phyloP scores from a whole-genome alignment of 805 yeast species.

The Candida ponderosae region DNA sequence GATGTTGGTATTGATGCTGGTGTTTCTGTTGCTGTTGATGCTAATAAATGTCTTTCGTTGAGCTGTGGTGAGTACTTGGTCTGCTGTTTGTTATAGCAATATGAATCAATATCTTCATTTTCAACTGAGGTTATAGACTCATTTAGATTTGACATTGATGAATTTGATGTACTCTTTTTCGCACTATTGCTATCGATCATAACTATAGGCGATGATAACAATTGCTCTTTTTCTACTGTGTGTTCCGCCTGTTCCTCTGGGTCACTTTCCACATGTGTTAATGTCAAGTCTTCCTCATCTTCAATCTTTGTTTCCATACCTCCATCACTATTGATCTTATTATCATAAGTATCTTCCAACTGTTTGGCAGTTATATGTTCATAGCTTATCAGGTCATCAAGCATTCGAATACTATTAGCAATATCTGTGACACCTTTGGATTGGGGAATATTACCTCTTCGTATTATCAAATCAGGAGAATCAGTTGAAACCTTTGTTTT shows the following conservation, averaged over 20 bases:
- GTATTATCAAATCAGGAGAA: constrained; percentile 6
- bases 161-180: constrained; percentile 12
- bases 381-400: constrained; percentile 23
- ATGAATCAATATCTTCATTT: neutral
- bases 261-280: constrained; percentile 6
- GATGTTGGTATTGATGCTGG: too few relatives aligned
- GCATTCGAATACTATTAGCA: constrained; percentile 27
- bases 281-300: constrained; percentile 4
- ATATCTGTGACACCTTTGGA: constrained; percentile 33
- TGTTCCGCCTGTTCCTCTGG: too few relatives aligned
- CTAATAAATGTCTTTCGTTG: too few relatives aligned
- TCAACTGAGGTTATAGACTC: constrained; percentile 10
- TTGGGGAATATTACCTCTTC: constrained; percentile 26
- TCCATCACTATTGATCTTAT: too few relatives aligned
- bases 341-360: constrained; percentile 6
- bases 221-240: too few relatives aligned
- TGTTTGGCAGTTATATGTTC: constrained; percentile 11
- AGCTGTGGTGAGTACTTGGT: neutral
- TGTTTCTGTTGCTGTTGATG: too few relatives aligned
- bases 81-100: neutral
- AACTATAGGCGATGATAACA: constrained; percentile 15
- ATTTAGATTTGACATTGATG: constrained; percentile 14
- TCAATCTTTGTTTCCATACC: constrained; percentile 8
- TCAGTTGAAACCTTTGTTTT: constrained; percentile 7
- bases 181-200: constrained; percentile 3